phyloP scores from a whole-genome alignment of 1,284 basidiomycete species.

The Papiliotrema nemorosa region DNA sequence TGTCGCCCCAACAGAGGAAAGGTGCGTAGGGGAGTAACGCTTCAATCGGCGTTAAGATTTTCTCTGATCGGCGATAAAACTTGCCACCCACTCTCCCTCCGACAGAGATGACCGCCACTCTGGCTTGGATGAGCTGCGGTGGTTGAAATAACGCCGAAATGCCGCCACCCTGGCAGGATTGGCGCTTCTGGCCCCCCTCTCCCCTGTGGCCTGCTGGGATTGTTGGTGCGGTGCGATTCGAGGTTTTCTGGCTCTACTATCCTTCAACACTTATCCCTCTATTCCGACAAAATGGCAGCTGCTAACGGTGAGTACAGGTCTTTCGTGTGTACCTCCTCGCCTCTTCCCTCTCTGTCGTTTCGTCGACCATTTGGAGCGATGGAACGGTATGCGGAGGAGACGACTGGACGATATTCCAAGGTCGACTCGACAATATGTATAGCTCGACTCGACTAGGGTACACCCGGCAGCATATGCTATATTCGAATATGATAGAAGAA shows the following conservation, averaged over 20 bases:
- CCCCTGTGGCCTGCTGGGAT: neutral
- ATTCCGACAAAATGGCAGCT: constrained; percentile 36
- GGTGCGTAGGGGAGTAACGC: no score
- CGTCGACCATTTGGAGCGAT: neutral
- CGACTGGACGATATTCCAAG: neutral
- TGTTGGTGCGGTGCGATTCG: no score
- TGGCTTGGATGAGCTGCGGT: neutral
- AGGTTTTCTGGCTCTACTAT: neutral
- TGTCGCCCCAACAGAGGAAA: no score
- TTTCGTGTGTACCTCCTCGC: neutral
- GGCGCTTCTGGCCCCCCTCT: no score
- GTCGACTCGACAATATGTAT: neutral
- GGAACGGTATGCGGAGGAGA: neutral
- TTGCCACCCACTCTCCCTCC: no score
- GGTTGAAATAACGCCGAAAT: constrained; percentile 3
- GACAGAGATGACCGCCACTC: no score
- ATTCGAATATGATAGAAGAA: neutral
- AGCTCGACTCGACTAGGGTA: neutral
- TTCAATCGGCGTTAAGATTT: no score
- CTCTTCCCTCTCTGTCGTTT: neutral
- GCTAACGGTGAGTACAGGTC: constrained; percentile 29
- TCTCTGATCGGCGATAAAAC: no score
- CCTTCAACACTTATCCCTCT: constrained; percentile 11
- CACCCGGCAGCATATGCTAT: neutral
- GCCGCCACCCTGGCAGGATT: no score